phyloP scores from a whole-genome alignment of 2,329 filamentous ascomycete species.

The Balansia obtecta region DNA sequence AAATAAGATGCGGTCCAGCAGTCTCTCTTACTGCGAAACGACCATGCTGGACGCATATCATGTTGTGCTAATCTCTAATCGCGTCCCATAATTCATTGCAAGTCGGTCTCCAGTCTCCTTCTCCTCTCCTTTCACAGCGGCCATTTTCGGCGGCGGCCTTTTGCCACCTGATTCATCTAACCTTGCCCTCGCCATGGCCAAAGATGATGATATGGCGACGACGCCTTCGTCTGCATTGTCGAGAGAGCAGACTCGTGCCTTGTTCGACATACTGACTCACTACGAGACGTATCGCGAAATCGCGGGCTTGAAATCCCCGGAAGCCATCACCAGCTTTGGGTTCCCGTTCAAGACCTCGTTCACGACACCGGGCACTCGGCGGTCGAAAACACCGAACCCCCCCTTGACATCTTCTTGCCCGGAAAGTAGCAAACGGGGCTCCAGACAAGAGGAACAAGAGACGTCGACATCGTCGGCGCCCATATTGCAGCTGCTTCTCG shows the following conservation, averaged over 20 bases:
- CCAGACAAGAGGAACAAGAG: conserved; percentile 12
- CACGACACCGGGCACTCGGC: conserved; percentile 15
- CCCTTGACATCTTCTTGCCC: conserved; percentile 5
- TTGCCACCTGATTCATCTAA: neutral
- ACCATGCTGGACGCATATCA: no score
- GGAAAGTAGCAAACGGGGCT: no score
- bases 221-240: neutral
- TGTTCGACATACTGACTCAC: conserved; percentile 49
- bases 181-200: neutral
- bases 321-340: conserved; percentile 54
- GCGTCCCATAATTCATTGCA: neutral
- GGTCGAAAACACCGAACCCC: conserved; percentile 14
- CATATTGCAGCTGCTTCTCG: conserved; percentile 55
- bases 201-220: neutral
- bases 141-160: neutral
- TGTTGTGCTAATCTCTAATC: neutral
- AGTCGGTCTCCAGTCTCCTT: no score
- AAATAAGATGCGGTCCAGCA: no score
- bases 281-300: conserved; percentile 55
- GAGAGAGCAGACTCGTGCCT: conserved; percentile 33
- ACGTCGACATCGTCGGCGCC: conserved; percentile 39
- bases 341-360: conserved; percentile 44
- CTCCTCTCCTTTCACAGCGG: rapidly evolving
- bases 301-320: conserved; percentile 54
- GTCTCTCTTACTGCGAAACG: no score